Evolutionary conservation across 1,284 basidiomycete species (phyloP), one percentile per base, ranked within the genome.

Genomic region (Earliella scabrosa): DNA sequence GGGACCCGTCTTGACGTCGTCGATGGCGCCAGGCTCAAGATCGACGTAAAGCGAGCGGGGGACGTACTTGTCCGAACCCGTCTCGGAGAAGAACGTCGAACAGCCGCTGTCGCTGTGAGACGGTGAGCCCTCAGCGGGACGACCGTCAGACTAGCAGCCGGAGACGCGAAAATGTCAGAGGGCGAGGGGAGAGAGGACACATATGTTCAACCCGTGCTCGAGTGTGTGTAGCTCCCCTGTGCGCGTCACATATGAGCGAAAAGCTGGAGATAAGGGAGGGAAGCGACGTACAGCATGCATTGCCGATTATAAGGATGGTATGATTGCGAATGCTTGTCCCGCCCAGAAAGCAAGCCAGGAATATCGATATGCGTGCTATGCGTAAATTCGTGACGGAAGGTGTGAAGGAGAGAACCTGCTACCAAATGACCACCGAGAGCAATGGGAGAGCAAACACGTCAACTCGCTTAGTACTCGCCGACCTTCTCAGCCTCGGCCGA

Each of bases 21-120:
- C 97, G 71, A 98, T 90, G 62, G 89, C 97, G 71, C 95, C 93
- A 54, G 96, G 96, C 77, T 98, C 96, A 62, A 98, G 83, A 78
- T 98, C 96, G 68, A 96, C 90, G 80, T 99, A 99, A 69, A 99
- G 87, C 54, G 95, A 97, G 66, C 97, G 90, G 49, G 97, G 97
- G 49, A 99, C 97, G 78, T 98, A 91, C 82, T 99, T 97, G 66
- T 95, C 95, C 56, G 90, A 86, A 61, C 92, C 90, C 51, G 92
- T 93, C 78, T 94, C 93, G 39, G 92, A 93, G 78, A 95, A 95
- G 81, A 97, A 97, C 58, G 97, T 99, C 50, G 93, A 94, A 82
- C 98, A 98, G 48, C 97, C 97, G 69, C 87, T 87, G 72, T 98
- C 95, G 67, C 84, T 86, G 75, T 79, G 64, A 35, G 79, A 79